A percentile compares a stretch with the other conserved stretches of the same genome.
Evolutionary conservation across 257 asterid genomes (phyloP).

Genomic region (Anisodus tanguticus): DNA sequence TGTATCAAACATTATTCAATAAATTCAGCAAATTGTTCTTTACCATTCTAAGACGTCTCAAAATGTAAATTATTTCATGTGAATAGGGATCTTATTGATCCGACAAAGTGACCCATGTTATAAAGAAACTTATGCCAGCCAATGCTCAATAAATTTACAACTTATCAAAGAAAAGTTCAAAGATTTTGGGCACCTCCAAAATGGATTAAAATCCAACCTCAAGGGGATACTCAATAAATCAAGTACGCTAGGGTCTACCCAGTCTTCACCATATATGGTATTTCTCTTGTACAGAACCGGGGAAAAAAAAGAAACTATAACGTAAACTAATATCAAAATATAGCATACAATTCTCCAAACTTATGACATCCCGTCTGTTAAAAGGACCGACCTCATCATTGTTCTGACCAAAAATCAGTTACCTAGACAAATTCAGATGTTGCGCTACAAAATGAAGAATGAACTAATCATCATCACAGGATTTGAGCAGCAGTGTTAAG

Average conservation of each 20-base stretch:
- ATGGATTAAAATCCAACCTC: background rate
- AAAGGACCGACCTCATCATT: background rate
- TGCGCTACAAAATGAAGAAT: conserved; percentile 22
- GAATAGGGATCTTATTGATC: background rate
- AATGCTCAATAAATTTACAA: background rate
- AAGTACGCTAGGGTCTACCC: background rate
- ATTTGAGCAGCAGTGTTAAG: conserved; percentile 96
- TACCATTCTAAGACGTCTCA: background rate
- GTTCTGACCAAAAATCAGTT: background rate
- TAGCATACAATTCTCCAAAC: conserved; percentile 14
- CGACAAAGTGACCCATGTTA: background rate
- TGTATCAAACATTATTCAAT: background rate
- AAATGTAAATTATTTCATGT: background rate
- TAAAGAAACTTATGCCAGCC: background rate
- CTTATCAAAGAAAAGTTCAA: background rate
- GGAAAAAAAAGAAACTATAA: background rate
- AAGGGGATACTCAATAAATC: background rate
- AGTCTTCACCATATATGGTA: conserved; percentile 15
- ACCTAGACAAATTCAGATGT: background rate
- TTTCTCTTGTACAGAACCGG: conserved; percentile 13
- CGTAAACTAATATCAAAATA: background rate
- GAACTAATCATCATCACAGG: conserved; percentile 42
- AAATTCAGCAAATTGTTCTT: background rate
- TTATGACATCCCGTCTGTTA: background rate
- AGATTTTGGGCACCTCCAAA: background rate